Conservation (phyloP, 2,329 filamentous ascomycete genomes). For the Sclerotinia sclerotiorum region DNA sequence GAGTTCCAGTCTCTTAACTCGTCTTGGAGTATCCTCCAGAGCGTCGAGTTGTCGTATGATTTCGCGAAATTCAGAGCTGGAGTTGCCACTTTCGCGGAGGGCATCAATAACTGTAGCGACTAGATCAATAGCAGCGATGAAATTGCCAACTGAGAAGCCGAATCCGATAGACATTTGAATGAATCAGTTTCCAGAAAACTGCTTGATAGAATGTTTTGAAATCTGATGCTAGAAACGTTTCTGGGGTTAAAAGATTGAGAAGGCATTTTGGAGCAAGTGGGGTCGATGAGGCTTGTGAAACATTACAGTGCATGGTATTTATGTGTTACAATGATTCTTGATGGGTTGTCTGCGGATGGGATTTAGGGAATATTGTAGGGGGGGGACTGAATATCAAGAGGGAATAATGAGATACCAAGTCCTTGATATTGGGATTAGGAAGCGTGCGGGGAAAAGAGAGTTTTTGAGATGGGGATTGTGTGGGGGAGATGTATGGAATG, state of each 20-base stretch:
- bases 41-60: conserved; percentile 29
- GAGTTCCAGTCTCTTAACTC: conserved; percentile 36
- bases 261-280: neutral
- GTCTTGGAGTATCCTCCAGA: conserved; percentile 36
- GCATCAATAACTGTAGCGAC: conserved; percentile 31
- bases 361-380: neutral
- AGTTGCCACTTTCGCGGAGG: conserved; percentile 27
- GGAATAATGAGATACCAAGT: neutral
- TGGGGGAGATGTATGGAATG: neutral
- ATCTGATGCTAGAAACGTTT: neutral
- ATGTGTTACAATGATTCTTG: neutral
- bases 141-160: conserved; percentile 36
- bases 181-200: neutral
- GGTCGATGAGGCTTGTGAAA: neutral
- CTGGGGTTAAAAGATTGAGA: neutral
- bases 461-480: neutral
- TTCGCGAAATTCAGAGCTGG: conserved; percentile 30
- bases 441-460: neutral
- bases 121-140: conserved; percentile 36
- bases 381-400: neutral
- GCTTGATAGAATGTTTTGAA: neutral
- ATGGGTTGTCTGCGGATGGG: neutral
- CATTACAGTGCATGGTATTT: neutral
- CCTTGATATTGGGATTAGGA: neutral
- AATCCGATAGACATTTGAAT: conserved; percentile 18